Evolutionary conservation across 2,329 filamentous ascomycete species (phyloP).

Genomic region (Hymenoscyphus repandus): DNA sequence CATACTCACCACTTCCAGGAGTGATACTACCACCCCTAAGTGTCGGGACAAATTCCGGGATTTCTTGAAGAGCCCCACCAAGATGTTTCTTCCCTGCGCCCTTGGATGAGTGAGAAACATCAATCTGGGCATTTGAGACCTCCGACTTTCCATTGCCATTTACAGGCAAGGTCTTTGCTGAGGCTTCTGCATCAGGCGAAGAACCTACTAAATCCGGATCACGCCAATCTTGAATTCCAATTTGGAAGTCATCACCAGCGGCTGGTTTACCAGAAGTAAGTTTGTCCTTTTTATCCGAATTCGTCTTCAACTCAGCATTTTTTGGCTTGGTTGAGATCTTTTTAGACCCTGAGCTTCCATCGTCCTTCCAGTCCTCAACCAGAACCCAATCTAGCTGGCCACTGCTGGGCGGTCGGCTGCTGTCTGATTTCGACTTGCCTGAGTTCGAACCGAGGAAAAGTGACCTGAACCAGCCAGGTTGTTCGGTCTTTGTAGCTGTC

Average conservation of each 20-base stretch:
- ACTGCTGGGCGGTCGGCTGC: slow-evolving; percentile 64
- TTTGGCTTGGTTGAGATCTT: slow-evolving; percentile 39
- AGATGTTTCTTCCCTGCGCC: slow-evolving; percentile 24
- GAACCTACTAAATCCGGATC: slow-evolving; percentile 65
- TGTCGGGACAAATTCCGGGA: slow-evolving; percentile 28
- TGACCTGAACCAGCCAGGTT: slow-evolving; percentile 41
- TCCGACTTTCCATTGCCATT: slow-evolving; percentile 27
- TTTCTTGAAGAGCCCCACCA: slow-evolving; percentile 26
- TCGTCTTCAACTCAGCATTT: slow-evolving; percentile 24
- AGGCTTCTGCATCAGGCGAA: slow-evolving; percentile 30
- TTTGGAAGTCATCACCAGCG: slow-evolving; percentile 63
- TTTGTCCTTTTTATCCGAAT: slow-evolving; percentile 24
- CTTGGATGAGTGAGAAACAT: slow-evolving; percentile 14
- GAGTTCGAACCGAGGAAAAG: slow-evolving; percentile 36
- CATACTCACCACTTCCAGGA: slow-evolving; percentile 69
- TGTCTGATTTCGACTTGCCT: slow-evolving; percentile 38
- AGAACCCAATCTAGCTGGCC: slow-evolving; percentile 70
- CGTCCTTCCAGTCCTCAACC: slow-evolving; percentile 60
- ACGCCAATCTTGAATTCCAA: slow-evolving; percentile 83
- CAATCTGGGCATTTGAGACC: slow-evolving; percentile 19
- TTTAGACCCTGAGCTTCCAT: slow-evolving; percentile 35
- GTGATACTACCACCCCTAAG: slow-evolving; percentile 63
- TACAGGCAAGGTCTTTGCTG: slow-evolving; percentile 16
- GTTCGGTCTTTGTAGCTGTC: slow-evolving; percentile 16
- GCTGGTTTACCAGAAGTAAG: slow-evolving; percentile 11